Conservation (phyloP, 2,329 filamentous ascomycete genomes). For the Talaromyces funiculosus region DNA sequence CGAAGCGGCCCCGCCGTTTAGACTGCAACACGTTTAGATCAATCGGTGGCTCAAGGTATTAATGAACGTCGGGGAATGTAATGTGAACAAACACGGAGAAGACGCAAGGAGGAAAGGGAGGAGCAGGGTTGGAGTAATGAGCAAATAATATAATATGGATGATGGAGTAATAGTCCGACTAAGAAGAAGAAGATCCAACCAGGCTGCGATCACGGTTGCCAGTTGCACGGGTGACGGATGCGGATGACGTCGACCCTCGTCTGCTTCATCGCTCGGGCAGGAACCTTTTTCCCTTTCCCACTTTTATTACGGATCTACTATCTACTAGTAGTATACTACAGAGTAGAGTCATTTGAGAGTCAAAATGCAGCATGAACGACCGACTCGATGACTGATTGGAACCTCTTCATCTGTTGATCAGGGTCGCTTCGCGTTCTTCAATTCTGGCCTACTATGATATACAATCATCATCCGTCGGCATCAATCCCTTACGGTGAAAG, state of each 20-base stretch:
- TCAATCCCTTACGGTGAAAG: neutral
- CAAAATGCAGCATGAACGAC: too few species aligned
- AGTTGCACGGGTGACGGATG: constrained; percentile 18
- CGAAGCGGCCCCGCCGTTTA: neutral
- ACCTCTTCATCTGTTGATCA: neutral
- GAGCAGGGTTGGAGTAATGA: neutral
- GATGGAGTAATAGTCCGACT: neutral
- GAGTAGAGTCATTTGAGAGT: too few species aligned
- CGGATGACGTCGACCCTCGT: constrained; percentile 34
- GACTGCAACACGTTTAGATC: neutral
- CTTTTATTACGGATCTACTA: too few species aligned
- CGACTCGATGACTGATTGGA: too few species aligned
- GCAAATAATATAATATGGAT: neutral
- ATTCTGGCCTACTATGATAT: neutral
- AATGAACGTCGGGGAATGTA: neutral
- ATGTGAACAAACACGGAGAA: neutral
- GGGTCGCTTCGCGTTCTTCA: neutral
- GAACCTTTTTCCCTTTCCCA: neutral
- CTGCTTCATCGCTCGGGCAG: neutral
- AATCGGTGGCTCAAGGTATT: neutral
- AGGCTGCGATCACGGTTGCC: neutral
- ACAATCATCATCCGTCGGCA: neutral
- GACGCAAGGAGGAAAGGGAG: neutral
- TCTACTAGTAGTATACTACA: too few species aligned
- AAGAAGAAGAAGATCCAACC: too few species aligned